These are phyloP conservation scores for Fusarium newnesense DNA, from an alignment of 2,329 filamentous ascomycete genomes.

Conservation along the genomic window DNA sequence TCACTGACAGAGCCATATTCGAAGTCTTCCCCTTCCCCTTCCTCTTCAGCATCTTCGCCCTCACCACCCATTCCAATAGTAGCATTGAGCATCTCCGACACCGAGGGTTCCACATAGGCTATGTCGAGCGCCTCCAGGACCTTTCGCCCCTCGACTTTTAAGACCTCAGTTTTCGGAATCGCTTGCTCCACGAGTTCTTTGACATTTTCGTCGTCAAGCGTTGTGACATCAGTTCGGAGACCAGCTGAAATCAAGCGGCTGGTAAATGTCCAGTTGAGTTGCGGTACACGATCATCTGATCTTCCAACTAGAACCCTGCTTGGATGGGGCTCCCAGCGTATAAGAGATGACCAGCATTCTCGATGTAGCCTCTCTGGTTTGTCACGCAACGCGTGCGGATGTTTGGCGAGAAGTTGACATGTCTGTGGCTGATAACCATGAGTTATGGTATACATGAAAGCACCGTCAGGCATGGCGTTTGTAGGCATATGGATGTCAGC, in stretches of 20 bases:
- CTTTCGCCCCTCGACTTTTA: constrained; percentile 36
- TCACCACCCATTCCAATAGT: neutral
- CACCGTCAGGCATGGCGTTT: constrained; percentile 41
- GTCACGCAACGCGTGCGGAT: constrained; percentile 34
- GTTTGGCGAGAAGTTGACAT: constrained; percentile 40
- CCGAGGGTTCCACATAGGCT: constrained; percentile 34
- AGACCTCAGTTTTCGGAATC: constrained; percentile 30
- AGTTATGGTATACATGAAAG: constrained; percentile 43
- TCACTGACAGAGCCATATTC: constrained; percentile 29
- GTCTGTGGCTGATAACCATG: constrained; percentile 42
- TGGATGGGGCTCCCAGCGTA: constrained; percentile 26
- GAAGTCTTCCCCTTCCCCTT: constrained; percentile 16
- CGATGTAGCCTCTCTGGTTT: constrained; percentile 36
- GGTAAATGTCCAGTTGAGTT: constrained; percentile 43
- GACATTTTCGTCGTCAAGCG: constrained; percentile 31
- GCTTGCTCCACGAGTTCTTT: constrained; percentile 38
- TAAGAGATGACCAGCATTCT: constrained; percentile 41
- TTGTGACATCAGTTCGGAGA: constrained; percentile 40
- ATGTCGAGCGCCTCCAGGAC: constrained; percentile 42
- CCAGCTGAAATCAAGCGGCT: constrained; percentile 38
- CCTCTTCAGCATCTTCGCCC: constrained; percentile 7
- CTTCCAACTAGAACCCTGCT: constrained; percentile 2
- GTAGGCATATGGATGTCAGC: constrained; percentile 42
- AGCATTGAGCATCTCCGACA: neutral
- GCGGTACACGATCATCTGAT: constrained; percentile 19